Conservation (phyloP, 2,329 filamentous ascomycete genomes). For the Curvularia hawaiiensis region DNA sequence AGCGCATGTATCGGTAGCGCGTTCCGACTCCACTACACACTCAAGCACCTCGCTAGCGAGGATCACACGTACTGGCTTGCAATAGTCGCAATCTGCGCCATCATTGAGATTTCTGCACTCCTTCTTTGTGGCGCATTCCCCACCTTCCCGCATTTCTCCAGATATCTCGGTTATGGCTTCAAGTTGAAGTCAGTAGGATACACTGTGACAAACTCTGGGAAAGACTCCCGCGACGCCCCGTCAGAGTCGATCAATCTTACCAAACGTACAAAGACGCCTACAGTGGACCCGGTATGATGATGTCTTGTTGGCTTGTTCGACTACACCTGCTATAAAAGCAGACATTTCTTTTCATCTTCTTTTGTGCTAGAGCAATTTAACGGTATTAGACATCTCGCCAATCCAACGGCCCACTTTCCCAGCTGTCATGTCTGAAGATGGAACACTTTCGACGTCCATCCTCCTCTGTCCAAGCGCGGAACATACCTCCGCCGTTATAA, state of each 20-base stretch:
- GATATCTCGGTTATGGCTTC: background rate
- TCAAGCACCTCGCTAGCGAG: constrained; percentile 2
- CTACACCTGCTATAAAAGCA: background rate
- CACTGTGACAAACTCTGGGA: background rate
- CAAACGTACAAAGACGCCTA: background rate
- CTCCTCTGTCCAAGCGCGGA: constrained; percentile 75
- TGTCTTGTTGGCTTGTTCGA: background rate
- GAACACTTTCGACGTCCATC: constrained; percentile 62
- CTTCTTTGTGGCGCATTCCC: constrained; percentile 24
- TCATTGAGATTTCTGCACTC: constrained; percentile 14
- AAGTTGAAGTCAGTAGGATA: background rate
- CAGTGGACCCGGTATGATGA: background rate
- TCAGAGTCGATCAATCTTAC: background rate
- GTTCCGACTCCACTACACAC: constrained; percentile 9
- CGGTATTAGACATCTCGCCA: constrained; percentile 2
- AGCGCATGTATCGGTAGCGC: constrained; percentile 8
- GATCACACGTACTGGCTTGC: constrained; percentile 23
- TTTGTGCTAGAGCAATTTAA: background rate
- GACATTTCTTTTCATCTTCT: background rate
- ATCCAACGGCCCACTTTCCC: constrained; percentile 28
- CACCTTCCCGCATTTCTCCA: constrained; percentile 21
- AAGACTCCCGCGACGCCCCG: background rate
- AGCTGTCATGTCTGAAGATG: constrained; percentile 59
- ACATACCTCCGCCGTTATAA: constrained; percentile 89
- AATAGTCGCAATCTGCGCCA: constrained; percentile 11